Evolutionary conservation across 2,329 filamentous ascomycete species (phyloP).

Genomic region (Aspergillus sp.): DNA sequence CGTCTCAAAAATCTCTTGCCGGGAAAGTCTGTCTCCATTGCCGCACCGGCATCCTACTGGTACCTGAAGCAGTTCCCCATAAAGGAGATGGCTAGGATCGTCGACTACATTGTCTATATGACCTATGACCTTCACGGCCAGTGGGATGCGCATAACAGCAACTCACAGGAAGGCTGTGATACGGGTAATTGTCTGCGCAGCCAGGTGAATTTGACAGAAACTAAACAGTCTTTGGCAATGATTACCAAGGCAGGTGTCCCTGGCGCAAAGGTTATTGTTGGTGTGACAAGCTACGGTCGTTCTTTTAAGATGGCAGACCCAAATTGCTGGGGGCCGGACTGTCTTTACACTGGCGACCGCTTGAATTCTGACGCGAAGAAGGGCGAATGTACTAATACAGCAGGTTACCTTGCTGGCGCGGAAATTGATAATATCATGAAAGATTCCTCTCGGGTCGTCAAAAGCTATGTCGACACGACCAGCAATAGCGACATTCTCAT

Average conservation of each 20-base stretch:
- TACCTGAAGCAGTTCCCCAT: conserved; percentile 19
- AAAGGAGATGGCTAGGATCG: background rate
- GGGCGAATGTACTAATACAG: conserved; percentile 39
- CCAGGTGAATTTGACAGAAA: conserved; percentile 47
- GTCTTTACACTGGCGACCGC: conserved; percentile 34
- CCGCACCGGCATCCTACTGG: conserved; percentile 34
- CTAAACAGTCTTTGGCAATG: conserved; percentile 36
- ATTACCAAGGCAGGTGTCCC: conserved; percentile 15
- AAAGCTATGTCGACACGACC: background rate
- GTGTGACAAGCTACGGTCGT: conserved; percentile 40
- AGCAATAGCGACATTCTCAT: background rate
- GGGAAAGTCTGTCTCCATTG: conserved; percentile 26
- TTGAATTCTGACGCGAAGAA: conserved; percentile 28
- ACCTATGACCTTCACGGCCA: conserved; percentile 21
- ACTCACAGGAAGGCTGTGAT: conserved; percentile 19
- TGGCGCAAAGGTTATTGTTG: conserved; percentile 29
- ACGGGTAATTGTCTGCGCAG: conserved; percentile 38
- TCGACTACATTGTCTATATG: conserved; percentile 21
- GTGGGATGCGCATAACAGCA: conserved; percentile 10
- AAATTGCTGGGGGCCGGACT: conserved; percentile 34
- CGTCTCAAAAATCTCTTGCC: conserved; percentile 23
- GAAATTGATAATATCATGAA: conserved; percentile 37
- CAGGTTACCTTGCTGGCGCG: conserved; percentile 43
- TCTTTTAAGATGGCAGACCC: conserved; percentile 37
- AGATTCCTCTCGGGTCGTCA: background rate